Base-by-base conservation (phyloP, 768 basidiomycete genomes). In the Kwoniella botswanensis region DNA sequence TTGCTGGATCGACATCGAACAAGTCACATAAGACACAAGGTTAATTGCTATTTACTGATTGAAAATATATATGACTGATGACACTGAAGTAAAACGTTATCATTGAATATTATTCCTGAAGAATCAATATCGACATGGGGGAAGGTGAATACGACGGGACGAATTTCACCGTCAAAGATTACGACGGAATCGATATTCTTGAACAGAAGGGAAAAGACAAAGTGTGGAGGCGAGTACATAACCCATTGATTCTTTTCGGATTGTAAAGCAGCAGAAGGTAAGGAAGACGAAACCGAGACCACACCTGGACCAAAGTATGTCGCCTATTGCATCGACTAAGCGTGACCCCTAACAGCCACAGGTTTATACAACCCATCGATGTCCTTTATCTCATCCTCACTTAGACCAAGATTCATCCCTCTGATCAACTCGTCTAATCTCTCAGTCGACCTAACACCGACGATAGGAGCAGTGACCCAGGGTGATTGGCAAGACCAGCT, bases 391-490 rank as follows among this genome's bases (percentile, higher is more conserved):
- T 91, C 90, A 21, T 90, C 89, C 0, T 85, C 83, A 0, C 87
- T 86, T 57, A 91, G 85, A 66, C 85, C 84, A 41, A 89, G 71
- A 61, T 88, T 73, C 13, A 88, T 71, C 81, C 67, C 77, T 86
- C 87, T 87, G 62, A 88, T 84, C 17, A 89, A 76, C 63, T 90
- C 89, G 24, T 85, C 76, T 29, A 90, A 79, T 66, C 89, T 88
- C 35, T 87, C 84, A 4, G 87, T 70, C 41, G 86, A 88, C 1
- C 87, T 88, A 0, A 86, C 85, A 0, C 89, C 89, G 43, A 90
- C 85, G 74, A 90, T 88, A 0, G 89, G 89, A 1, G 88, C 89
- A 0, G 88, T 83, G 4, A 90, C 86, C 29, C 85, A 85, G n/a
- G 85, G 82, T 72, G 86, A 86, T 3, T 85, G 76, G 63, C 88